Evolutionary conservation across 1,284 basidiomycete genomes (phyloP).

Genomic region (Neonothopanus nambi): DNA sequence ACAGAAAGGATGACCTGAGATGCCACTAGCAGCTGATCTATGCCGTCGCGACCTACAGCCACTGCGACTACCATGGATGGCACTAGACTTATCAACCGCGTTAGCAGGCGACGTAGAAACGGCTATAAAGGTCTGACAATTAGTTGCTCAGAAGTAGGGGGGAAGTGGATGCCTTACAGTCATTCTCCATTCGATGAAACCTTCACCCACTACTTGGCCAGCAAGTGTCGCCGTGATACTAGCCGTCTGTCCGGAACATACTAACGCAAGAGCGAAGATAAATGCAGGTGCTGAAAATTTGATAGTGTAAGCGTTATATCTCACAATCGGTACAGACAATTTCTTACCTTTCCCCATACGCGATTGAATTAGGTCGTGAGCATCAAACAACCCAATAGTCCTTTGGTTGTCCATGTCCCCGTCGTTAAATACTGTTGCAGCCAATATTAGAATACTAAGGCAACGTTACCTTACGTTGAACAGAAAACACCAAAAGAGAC

Average conservation of each 20-base stretch:
- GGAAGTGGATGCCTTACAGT: slow-evolving; percentile 48
- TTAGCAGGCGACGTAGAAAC: slow-evolving; percentile 70
- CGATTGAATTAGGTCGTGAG: slow-evolving; percentile 60
- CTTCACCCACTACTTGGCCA: slow-evolving; percentile 83
- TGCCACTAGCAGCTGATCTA: slow-evolving; percentile 82
- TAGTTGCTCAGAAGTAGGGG: neutral
- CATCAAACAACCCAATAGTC: slow-evolving; percentile 67
- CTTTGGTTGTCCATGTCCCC: slow-evolving; percentile 25
- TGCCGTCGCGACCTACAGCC: slow-evolving; percentile 72
- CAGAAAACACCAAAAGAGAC: slow-evolving; percentile 13
- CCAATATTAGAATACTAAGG: slow-evolving; percentile 53
- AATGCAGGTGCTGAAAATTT: slow-evolving; percentile 57
- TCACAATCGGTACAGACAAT: neutral
- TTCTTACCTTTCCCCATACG: slow-evolving; percentile 59
- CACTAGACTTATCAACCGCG: slow-evolving; percentile 83
- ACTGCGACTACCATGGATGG: slow-evolving; percentile 84
- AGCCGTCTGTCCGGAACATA: slow-evolving; percentile 80
- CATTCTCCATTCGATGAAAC: slow-evolving; percentile 81
- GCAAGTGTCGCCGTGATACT: slow-evolving; percentile 83
- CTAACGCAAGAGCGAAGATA: slow-evolving; percentile 75
- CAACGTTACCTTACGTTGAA: neutral
- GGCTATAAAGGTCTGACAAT: slow-evolving; percentile 42
- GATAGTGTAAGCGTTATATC: neutral
- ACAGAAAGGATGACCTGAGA: slow-evolving; percentile 90
- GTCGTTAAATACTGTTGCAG: slow-evolving; percentile 61